These are phyloP conservation scores for Phytophthora chlamydospora DNA, from an alignment of 352 stramenopile species.

Conservation along the genomic window DNA sequence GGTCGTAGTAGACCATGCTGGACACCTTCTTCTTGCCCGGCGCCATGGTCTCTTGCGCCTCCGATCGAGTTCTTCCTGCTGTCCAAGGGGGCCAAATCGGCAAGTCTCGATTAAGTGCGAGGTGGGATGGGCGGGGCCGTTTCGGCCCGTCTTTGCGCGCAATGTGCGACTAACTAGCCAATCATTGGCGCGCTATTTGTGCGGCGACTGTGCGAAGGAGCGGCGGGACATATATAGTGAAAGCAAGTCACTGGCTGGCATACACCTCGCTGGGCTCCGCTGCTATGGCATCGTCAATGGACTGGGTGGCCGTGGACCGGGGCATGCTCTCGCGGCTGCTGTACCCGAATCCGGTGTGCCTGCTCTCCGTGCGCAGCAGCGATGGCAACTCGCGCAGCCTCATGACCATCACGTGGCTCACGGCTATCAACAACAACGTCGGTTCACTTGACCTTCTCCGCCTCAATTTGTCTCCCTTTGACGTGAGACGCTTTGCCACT, in stretches of 20 bases:
- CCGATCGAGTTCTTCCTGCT: constrained; percentile 17
- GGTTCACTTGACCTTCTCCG: not conserved
- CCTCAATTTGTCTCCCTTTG: not conserved
- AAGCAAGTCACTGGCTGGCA: constrained; percentile 15
- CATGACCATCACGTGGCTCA: constrained; percentile 90
- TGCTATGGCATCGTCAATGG: constrained; percentile 14
- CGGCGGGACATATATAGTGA: constrained; percentile 21
- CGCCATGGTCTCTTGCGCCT: constrained; percentile 26
- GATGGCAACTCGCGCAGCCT: constrained; percentile 43
- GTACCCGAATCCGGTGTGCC: constrained; percentile 84
- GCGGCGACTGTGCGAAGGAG: constrained; percentile 11
- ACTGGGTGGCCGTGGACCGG: constrained; percentile 66
- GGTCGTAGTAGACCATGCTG: constrained; percentile 82
- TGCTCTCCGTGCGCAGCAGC: constrained; percentile 53
- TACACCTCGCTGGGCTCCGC: not conserved
- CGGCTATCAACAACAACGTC: constrained; percentile 88
- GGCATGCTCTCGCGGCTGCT: constrained; percentile 80
- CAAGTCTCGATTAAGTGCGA: constrained; percentile 29
- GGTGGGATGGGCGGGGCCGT: constrained; percentile 24
- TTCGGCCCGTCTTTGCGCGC: constrained; percentile 12
- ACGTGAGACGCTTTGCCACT: not conserved
- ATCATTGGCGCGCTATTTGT: constrained; percentile 6
- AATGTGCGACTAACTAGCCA: constrained; percentile 4
- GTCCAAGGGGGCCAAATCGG: constrained; percentile 19
- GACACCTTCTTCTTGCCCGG: constrained; percentile 67